Base-by-base conservation (phyloP, 1,284 basidiomycete species). In the Veloporphyrellus conicus region DNA sequence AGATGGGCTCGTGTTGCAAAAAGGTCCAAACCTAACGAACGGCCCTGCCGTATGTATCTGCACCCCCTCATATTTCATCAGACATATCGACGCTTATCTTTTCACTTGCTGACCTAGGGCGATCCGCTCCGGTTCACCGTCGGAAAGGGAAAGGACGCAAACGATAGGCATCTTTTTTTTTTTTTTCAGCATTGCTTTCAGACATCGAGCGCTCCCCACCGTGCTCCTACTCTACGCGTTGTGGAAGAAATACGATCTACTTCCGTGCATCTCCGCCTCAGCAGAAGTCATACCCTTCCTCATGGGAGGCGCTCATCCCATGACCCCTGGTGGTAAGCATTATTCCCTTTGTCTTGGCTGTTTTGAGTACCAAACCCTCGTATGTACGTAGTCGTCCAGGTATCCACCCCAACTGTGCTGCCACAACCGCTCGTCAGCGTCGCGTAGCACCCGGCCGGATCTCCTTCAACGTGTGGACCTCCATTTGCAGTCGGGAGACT, bases 111-210 rank as follows among this genome's bases (percentile, higher is more conserved):
- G 4, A 65, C 76, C 1, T 79, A 83, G 22, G 86, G 87, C 12
- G 81, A 90, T 59, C 89, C 90, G 2, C 68, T 93, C 19, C 93
- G 90, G 89, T 88, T 93, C 63, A 79, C 80, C 0, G 64, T 87
- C 27, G 87, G 87, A 32, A 85, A 83, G 64, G 87, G 87, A 32
- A 85, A 83, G 64, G 76, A 71, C 47, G 75, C 71, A 48, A 78
- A 78, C 47, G 81, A 78, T 53, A 41, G 12, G 42, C 16, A 34
- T 11, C 33, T 28, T 8, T 28, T 28, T 27, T 11, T 27, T 28
- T 28, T 28, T 4, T n/a, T 25, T 8, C 8, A 25, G 8, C 23
- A 25, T 14, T 10, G 12, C 12, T 31, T 31, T 15, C 12, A 6
- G 14, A 14, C 22, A n/a, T 32, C 22, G 2, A 32, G 5, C 6